Conservation (phyloP, 116 monocot species). For the Trichopus zeylanicus region DNA sequence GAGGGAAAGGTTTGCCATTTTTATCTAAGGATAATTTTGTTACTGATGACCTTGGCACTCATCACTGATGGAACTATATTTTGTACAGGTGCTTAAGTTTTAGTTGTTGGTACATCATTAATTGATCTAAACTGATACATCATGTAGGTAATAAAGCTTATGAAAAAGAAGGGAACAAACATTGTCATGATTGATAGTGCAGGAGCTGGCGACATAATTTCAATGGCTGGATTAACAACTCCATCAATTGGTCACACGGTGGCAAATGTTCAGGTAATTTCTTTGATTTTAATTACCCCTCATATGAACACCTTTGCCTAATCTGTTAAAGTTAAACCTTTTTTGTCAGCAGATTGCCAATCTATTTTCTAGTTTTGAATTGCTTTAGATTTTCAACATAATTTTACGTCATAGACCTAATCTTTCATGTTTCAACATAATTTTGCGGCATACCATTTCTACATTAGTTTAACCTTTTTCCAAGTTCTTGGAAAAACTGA, state of each 20-base stretch:
- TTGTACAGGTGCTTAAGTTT: background rate
- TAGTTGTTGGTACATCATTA: background rate
- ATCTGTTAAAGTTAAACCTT: too few species aligned
- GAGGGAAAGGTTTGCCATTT: constrained; percentile 80
- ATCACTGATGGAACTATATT: background rate
- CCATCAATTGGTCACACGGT: constrained; percentile 98
- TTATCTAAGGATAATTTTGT: background rate
- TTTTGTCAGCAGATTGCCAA: too few species aligned
- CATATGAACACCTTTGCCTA: background rate
- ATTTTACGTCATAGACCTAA: too few species aligned
- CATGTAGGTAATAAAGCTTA: constrained; percentile 79
- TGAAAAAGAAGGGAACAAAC: constrained; percentile 94
- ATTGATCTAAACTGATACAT: constrained; percentile 3
- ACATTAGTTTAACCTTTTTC: too few species aligned
- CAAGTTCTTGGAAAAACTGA: too few species aligned
- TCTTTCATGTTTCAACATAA: too few species aligned
- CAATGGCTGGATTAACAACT: constrained; percentile 68
- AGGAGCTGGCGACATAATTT: constrained; percentile 94
- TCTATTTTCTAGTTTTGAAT: too few species aligned
- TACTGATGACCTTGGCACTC: background rate
- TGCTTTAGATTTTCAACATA: too few species aligned
- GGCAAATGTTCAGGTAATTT: constrained; percentile 64
- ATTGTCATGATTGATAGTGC: constrained; percentile 72
- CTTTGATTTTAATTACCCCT: background rate
- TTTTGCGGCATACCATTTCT: too few species aligned